These are phyloP conservation scores for Suhomyces vadensis DNA, from an alignment of 805 yeast genomes.

Conservation along the genomic window DNA sequence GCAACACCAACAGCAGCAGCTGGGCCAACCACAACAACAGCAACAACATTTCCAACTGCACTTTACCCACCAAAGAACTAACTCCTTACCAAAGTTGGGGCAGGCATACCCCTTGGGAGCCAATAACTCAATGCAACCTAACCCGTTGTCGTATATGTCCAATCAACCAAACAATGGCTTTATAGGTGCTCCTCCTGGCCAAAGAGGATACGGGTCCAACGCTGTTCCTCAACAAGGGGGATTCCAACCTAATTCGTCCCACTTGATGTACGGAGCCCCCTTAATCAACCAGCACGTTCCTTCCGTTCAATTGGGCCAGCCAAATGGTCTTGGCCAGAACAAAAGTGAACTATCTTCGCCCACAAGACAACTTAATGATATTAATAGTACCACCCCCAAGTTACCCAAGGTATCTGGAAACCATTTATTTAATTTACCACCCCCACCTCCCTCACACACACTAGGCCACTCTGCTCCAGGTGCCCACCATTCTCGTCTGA, in stretches of 20 bases:
- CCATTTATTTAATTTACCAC: constrained; percentile 34
- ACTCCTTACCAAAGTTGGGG: constrained; percentile 21
- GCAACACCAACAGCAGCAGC: constrained; percentile 12
- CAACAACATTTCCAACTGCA: constrained; percentile 8
- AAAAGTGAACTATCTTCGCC: constrained; percentile 46
- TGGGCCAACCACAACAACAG: constrained; percentile 5
- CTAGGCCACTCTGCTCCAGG: constrained; percentile 19
- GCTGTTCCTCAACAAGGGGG: constrained; percentile 6
- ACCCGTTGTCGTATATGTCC: constrained; percentile 22
- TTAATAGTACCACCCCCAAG: constrained; percentile 30
- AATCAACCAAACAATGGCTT: constrained; percentile 13
- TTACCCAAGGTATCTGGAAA: constrained; percentile 30
- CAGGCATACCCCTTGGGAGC: constrained; percentile 19
- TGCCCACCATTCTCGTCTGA: constrained; percentile 30
- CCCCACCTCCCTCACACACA: constrained; percentile 27
- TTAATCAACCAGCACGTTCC: constrained; percentile 18
- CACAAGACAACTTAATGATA: constrained; percentile 22
- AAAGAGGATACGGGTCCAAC: constrained; percentile 12
- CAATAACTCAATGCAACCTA: constrained; percentile 17
- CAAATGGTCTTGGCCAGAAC: constrained; percentile 5
- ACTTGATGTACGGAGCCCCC: constrained; percentile 25
- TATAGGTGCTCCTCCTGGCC: constrained; percentile 4
- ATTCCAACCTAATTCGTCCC: constrained; percentile 21
- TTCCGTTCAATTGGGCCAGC: constrained; percentile 7
- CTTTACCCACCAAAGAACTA: constrained; percentile 17